phyloP scores from a whole-genome alignment of 805 yeast species.

The Candida andamanensis region DNA sequence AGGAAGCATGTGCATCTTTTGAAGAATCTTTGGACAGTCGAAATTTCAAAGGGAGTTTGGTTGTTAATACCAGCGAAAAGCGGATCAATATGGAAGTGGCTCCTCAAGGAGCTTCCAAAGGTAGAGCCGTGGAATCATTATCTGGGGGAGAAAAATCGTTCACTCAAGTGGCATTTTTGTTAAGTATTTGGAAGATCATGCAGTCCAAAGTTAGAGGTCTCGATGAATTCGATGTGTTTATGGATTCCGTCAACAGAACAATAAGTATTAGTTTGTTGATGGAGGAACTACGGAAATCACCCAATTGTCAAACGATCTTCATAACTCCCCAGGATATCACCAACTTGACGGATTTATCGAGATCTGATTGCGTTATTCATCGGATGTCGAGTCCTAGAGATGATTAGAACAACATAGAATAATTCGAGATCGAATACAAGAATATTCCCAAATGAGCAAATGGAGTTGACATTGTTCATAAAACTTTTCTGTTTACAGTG shows the following conservation, averaged over 20 bases:
- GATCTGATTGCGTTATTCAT: slow-evolving; percentile 56
- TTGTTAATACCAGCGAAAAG: slow-evolving; percentile 51
- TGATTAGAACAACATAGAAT: too few species aligned
- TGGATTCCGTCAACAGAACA: slow-evolving; percentile 89
- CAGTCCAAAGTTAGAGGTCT: slow-evolving; percentile 80
- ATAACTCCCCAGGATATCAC: slow-evolving; percentile 93
- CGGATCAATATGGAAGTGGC: slow-evolving; percentile 56
- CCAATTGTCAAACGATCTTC: slow-evolving; percentile 79
- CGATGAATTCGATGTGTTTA: slow-evolving; percentile 95
- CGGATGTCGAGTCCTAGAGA: slow-evolving; percentile 44
- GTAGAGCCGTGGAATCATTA: slow-evolving; percentile 71
- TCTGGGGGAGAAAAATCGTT: slow-evolving; percentile 98
- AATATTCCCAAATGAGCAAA: too few species aligned
- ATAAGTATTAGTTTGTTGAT: slow-evolving; percentile 73
- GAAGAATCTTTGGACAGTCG: slow-evolving; percentile 57
- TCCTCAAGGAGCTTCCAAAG: slow-evolving; percentile 52
- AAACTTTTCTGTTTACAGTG: too few species aligned
- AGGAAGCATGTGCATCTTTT: slow-evolving; percentile 40
- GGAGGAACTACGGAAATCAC: slow-evolving; percentile 56
- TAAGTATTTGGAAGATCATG: slow-evolving; percentile 94
- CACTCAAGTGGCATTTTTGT: slow-evolving; percentile 79
- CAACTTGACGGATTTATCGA: slow-evolving; percentile 54
- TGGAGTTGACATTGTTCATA: not conserved
- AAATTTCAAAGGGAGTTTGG: slow-evolving; percentile 68
- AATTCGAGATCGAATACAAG: too few species aligned